Conservation (phyloP, 495 filamentous ascomycete genomes). For the Endocarpon pusillum region DNA sequence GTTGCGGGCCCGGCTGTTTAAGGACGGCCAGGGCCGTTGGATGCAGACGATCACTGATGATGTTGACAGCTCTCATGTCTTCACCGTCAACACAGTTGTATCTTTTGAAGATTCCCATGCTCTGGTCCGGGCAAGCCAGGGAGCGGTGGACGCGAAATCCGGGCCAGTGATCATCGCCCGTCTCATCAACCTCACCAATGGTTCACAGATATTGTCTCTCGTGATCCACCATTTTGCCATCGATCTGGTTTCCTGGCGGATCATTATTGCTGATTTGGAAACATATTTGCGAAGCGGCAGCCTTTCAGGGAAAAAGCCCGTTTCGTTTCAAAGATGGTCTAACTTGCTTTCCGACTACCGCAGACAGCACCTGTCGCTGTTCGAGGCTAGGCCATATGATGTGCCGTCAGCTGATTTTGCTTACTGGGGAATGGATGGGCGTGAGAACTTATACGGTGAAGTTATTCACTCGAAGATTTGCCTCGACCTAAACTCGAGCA, state of each 20-base stretch:
- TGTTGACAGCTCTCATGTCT: conserved; percentile 22
- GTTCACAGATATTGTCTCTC: conserved; percentile 27
- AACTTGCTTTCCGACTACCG: conserved; percentile 13
- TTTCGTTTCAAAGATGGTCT: conserved; percentile 33
- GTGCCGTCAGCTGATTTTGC: conserved; percentile 3
- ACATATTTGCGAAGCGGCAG: conserved; percentile 22
- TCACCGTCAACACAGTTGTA: conserved; percentile 13
- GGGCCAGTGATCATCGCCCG: conserved; percentile 29
- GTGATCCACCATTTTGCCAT: conserved; percentile 36
- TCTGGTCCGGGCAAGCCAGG: conserved; percentile 22
- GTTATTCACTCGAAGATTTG: conserved; percentile 27
- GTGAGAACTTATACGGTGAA: conserved; percentile 33
- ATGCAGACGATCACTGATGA: conserved; percentile 24
- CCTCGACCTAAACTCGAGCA: conserved; percentile 25
- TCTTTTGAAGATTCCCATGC: conserved; percentile 16
- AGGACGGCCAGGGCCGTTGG: conserved; percentile 12
- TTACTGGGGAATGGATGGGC: conserved; percentile 37
- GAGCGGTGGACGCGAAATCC: conserved; percentile 23
- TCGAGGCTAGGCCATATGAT: neutral
- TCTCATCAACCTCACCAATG: conserved; percentile 25
- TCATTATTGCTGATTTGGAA: conserved; percentile 37
- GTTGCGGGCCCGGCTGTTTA: conserved; percentile 47
- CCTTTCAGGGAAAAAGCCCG: conserved; percentile 19
- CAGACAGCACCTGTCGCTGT: conserved; percentile 1
- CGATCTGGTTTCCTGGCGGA: conserved; percentile 37